phyloP scores from a whole-genome alignment of 495 filamentous ascomycete genomes.

The Hyphodiscus hymeniophilus region DNA sequence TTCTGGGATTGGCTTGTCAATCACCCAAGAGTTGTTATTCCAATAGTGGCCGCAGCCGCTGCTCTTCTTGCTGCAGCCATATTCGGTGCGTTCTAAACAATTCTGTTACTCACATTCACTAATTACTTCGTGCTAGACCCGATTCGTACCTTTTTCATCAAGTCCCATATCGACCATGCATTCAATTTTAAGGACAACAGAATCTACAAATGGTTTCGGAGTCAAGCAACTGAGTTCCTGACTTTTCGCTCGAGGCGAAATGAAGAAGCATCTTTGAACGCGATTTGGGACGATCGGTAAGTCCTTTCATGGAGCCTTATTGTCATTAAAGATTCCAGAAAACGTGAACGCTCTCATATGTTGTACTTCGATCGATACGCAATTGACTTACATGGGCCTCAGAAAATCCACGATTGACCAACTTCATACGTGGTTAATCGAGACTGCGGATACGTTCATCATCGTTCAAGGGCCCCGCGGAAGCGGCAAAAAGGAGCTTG shows the following conservation, averaged over 20 bases:
- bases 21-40: conserved; percentile 85
- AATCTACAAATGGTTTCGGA: conserved; percentile 71
- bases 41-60: conserved; percentile 66
- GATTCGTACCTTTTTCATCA: conserved; percentile 84
- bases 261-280: conserved; percentile 64
- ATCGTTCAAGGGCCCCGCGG: conserved; percentile 88
- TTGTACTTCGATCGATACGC: no score
- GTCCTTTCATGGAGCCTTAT: no score
- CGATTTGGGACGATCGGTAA: conserved; percentile 91
- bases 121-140: conserved; percentile 45
- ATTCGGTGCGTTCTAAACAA: conserved; percentile 36
- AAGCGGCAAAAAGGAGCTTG: conserved; percentile 81
- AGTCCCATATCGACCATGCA: conserved; percentile 70
- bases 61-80: conserved; percentile 82
- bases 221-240: conserved; percentile 66
- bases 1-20: conserved; percentile 83
- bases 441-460: conserved; percentile 86
- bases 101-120: no score
- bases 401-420: conserved; percentile 43
- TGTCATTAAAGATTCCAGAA: no score
- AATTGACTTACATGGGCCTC: no score
- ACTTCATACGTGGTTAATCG: conserved; percentile 77
- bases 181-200: conserved; percentile 64
- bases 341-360: no score
- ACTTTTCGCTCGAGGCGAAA: conserved; percentile 42